A percentile compares a stretch with the other conserved stretches of the same genome.
These are phyloP conservation scores for Tuber borchii DNA, from an alignment of 495 filamentous ascomycete species.

Conservation along the genomic window DNA sequence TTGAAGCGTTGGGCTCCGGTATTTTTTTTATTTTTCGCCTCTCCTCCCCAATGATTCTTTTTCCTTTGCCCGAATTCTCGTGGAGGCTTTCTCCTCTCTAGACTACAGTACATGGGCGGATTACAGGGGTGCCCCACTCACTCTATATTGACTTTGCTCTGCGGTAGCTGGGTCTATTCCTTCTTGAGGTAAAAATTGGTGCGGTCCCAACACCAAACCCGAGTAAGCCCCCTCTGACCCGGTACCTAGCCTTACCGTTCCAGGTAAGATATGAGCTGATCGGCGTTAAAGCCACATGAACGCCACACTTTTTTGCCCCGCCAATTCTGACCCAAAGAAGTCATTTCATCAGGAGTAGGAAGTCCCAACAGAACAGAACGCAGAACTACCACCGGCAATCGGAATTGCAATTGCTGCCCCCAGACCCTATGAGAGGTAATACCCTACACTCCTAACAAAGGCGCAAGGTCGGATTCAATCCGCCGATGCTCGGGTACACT, in stretches of 20 bases:
- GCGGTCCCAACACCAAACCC: constrained; percentile 21
- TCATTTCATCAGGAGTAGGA: constrained; percentile 34
- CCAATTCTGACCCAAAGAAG: constrained; percentile 24
- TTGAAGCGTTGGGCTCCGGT: constrained; percentile 34
- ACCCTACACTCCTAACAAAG: neutral
- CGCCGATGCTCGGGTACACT: neutral
- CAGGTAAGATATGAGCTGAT: neutral
- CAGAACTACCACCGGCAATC: neutral
- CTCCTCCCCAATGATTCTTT: neutral
- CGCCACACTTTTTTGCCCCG: constrained; percentile 28
- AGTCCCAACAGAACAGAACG: constrained; percentile 34
- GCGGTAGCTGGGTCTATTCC: constrained; percentile 23
- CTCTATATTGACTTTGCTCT: constrained; percentile 21
- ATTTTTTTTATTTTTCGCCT: constrained; percentile 17
- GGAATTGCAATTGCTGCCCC: neutral
- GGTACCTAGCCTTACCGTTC: constrained; percentile 24
- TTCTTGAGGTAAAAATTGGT: constrained; percentile 24
- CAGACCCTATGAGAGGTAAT: neutral
- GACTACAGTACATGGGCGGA: constrained; percentile 14
- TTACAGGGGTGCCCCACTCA: constrained; percentile 19
- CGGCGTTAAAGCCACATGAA: constrained; percentile 25
- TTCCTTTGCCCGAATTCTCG: neutral
- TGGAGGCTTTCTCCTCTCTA: too few species aligned
- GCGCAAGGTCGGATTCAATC: neutral
- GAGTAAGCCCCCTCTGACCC: constrained; percentile 25